These are phyloP conservation scores for Fusarium bactridioides DNA, from an alignment of 2,329 filamentous ascomycete genomes.

Conservation along the genomic window DNA sequence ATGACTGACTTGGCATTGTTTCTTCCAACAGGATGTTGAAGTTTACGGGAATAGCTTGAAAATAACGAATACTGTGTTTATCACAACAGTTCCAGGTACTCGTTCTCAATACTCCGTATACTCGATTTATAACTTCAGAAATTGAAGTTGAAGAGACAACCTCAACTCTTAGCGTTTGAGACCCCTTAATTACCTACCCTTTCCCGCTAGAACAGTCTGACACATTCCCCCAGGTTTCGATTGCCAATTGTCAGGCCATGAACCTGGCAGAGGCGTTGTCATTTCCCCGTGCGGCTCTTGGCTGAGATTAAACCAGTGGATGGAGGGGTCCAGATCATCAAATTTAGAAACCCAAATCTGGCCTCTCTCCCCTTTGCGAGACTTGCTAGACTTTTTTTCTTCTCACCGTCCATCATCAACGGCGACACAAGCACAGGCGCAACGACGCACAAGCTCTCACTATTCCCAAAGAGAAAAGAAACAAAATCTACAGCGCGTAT, in stretches of 20 bases:
- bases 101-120: neutral
- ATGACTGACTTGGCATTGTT: conserved; percentile 2
- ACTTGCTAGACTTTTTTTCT: conserved; percentile 5
- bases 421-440: neutral
- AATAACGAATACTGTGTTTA: neutral
- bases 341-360: conserved; percentile 37
- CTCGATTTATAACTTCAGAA: neutral
- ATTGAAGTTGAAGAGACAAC: neutral
- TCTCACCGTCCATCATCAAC: neutral
- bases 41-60: neutral
- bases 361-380: conserved; percentile 12
- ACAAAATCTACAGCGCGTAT: neutral
- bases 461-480: conserved; percentile 3
- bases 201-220: conserved; percentile 34
- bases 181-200: conserved; percentile 8
- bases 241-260: conserved; percentile 37
- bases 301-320: conserved; percentile 20
- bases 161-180: neutral
- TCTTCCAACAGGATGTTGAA: neutral
- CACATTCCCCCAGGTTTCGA: conserved; percentile 36
- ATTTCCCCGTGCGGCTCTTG: conserved; percentile 31
- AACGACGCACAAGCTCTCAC: conserved; percentile 1
- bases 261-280: conserved; percentile 27
- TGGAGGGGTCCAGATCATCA: conserved; percentile 14
- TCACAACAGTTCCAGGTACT: rapidly evolving